A percentile compares a stretch with the other conserved stretches of the same genome.
Conservation (phyloP, 1,139 yeast species). For the Scheffersomyces stambukii region DNA sequence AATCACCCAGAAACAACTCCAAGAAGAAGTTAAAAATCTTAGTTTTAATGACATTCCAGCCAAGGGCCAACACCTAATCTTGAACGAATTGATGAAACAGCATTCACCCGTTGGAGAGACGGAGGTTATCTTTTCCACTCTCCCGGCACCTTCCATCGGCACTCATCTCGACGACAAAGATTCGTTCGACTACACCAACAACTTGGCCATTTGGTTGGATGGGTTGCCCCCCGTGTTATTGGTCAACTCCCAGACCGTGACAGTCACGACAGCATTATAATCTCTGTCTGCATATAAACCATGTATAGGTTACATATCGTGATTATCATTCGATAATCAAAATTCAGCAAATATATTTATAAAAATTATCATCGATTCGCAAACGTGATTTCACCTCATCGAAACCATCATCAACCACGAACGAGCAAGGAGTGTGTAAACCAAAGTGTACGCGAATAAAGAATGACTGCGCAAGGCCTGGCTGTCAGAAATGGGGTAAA, state of each 20-base stretch:
- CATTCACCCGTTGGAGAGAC: constrained; percentile 56
- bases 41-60: constrained; percentile 87
- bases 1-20: constrained; percentile 35
- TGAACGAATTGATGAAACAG: constrained; percentile 77
- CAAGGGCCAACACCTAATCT: constrained; percentile 80
- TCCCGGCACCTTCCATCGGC: constrained; percentile 84
- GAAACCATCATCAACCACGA: background rate
- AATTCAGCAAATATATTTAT: too few relatives aligned
- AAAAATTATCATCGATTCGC: too few relatives aligned
- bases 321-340: too few relatives aligned
- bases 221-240: constrained; percentile 78
- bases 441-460: too few relatives aligned
- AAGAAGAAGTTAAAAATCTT: constrained; percentile 36
- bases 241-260: constrained; percentile 87
- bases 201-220: constrained; percentile 75
- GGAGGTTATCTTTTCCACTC: constrained; percentile 75
- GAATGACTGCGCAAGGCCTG: too few relatives aligned
- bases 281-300: background rate
- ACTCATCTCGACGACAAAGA: constrained; percentile 69
- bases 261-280: constrained; percentile 86
- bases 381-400: too few relatives aligned
- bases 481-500: too few relatives aligned
- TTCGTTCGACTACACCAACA: constrained; percentile 69
- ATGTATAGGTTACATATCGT: background rate
- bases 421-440: too few relatives aligned